phyloP scores from a whole-genome alignment of 2,329 filamentous ascomycete genomes.

The Stromatinia cepivora region DNA sequence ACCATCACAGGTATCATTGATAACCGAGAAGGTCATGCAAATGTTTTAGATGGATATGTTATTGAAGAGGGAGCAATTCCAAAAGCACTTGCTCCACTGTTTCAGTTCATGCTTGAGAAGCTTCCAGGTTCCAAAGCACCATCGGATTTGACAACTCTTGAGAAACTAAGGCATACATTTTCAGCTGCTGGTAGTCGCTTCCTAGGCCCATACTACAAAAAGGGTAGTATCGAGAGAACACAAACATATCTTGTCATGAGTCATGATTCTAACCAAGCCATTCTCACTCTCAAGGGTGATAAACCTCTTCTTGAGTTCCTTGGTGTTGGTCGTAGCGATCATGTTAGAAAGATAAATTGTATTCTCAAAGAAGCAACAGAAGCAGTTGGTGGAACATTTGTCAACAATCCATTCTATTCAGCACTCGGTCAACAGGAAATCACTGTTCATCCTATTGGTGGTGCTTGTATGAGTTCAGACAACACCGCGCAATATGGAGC shows the following conservation, averaged over 20 bases:
- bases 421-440: slow-evolving; percentile 57
- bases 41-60: slow-evolving; percentile 61
- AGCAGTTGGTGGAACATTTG: slow-evolving; percentile 59
- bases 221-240: slow-evolving; percentile 59
- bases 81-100: slow-evolving; percentile 53
- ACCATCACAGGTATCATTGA: slow-evolving; percentile 65
- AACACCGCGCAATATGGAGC: slow-evolving; percentile 58
- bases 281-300: slow-evolving; percentile 58
- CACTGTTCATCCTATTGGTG: slow-evolving; percentile 67
- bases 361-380: slow-evolving; percentile 56
- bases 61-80: slow-evolving; percentile 65
- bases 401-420: slow-evolving; percentile 59
- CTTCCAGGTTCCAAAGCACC: slow-evolving; percentile 50
- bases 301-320: slow-evolving; percentile 60
- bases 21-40: slow-evolving; percentile 52
- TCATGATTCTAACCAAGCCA: slow-evolving; percentile 53
- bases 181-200: slow-evolving; percentile 54
- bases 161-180: slow-evolving; percentile 49
- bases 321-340: slow-evolving; percentile 57
- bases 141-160: slow-evolving; percentile 43
- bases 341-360: slow-evolving; percentile 54
- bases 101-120: slow-evolving; percentile 58
- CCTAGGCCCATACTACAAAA: slow-evolving; percentile 57
- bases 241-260: slow-evolving; percentile 59
- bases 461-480: slow-evolving; percentile 62